Evolutionary conservation across 345 rosid genomes (phyloP), one percentile per base, ranked within the genome.

Genomic region (Gynandropsis gynandra): DNA sequence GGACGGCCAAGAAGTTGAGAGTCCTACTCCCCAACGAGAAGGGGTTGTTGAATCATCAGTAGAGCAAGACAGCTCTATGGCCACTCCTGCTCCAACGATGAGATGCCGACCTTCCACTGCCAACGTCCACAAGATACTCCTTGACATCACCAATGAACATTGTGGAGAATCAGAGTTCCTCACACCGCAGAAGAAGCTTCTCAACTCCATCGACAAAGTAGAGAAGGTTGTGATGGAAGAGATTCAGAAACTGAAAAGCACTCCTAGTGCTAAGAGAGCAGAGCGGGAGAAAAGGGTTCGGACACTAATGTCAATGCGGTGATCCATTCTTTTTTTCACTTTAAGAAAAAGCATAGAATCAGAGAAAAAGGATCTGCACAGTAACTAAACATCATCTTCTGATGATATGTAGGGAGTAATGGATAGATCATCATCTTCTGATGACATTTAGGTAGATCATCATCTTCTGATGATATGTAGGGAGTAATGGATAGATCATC

Each of bases 171-270:
- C 79, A 4, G 95, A 80, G 27, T 62, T 62, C 59, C 58, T 84
- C 47, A 92, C 98, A n/a, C 98, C 95, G 0, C 87, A 92, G 71
- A 92, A 75, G 74, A 92, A 84, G 41, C 84, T 92, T 4, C 64
- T 87, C 55, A 68, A 80, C 61, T 78, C 95, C 20, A 82, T 92
- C 15, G 96, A 92, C 67, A 65, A 65, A n/a, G 87, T 87, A 4
- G 86, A 76, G 73, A 75, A 81, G 49, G 81, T 67, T 17, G 93
- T 92, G 21, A 77, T 72, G 86, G 81, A 78, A 47, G 95, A 85
- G 54, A 56, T 87, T 49, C 66, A 62, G 56, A 87, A 70, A 38
- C 43, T 92, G 49, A 81, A 79, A 67, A 73, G 73, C 74, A 92
- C 86, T 9, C 90, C 95, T 1, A 68, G 34, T 1, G 95, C 97